Evolutionary conservation across 2,329 filamentous ascomycete genomes (phyloP).

Genomic region (Phaeosphaeriaceae sp.): DNA sequence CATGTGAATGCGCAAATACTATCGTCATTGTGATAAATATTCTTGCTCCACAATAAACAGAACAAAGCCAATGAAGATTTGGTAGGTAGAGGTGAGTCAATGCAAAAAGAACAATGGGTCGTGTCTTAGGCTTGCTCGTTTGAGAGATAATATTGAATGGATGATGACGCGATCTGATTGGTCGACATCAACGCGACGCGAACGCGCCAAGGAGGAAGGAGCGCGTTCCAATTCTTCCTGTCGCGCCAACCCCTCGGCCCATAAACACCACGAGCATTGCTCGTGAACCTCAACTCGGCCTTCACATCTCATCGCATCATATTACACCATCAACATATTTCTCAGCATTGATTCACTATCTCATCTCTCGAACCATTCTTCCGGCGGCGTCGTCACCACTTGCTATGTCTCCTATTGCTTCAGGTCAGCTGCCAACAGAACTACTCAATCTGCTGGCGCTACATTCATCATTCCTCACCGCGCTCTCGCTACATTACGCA

Average conservation of each 20-base stretch:
- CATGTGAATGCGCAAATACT: no score
- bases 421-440: slow-evolving; percentile 47
- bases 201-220: slow-evolving; percentile 27
- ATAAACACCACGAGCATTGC: slow-evolving; percentile 29
- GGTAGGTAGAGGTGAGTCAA: no score
- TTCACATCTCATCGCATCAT: slow-evolving; percentile 24
- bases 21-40: no score
- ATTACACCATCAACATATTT: no score
- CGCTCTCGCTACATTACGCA: slow-evolving; percentile 57
- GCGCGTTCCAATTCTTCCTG: slow-evolving; percentile 28
- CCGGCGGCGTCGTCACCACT: slow-evolving; percentile 14
- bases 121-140: slow-evolving; percentile 3
- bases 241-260: slow-evolving; percentile 37
- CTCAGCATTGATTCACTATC: slow-evolving; percentile 26
- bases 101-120: no score
- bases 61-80: no score
- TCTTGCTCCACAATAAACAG: no score
- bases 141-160: slow-evolving; percentile 3
- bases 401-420: slow-evolving; percentile 40
- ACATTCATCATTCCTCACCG: slow-evolving; percentile 56
- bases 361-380: slow-evolving; percentile 27
- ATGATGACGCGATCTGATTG: slow-evolving; percentile 26
- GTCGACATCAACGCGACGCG: slow-evolving; percentile 33
- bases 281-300: slow-evolving; percentile 10
- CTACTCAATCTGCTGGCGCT: slow-evolving; percentile 54